Percentiles rank a stretch among this genome's conserved stretches.
phyloP scores from a whole-genome alignment of 1,284 basidiomycete genomes.

The Chiua sp. region DNA sequence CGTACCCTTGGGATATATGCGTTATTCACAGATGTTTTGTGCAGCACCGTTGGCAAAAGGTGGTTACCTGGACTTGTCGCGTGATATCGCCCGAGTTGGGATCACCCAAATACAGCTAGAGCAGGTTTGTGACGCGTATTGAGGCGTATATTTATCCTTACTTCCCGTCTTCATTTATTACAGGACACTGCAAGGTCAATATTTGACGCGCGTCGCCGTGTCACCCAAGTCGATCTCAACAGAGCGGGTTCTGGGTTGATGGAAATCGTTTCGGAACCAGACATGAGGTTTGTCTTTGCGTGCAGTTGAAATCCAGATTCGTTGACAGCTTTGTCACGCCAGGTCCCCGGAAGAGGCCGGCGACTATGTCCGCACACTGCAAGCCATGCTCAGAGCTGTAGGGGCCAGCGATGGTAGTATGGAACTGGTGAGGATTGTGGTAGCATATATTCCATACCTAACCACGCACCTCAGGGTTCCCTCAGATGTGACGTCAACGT shows the following conservation, averaged over 20 bases:
- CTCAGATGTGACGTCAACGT: conserved; percentile 97
- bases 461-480: conserved; percentile 68
- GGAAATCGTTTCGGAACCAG: conserved; percentile 96
- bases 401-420: conserved; percentile 96
- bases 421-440: conserved; percentile 77
- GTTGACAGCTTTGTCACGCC: not conserved
- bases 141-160: not conserved
- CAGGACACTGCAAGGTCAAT: conserved; percentile 97
- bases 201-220: conserved; percentile 58
- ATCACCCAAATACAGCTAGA: conserved; percentile 97
- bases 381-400: conserved; percentile 81
- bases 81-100: conserved; percentile 60
- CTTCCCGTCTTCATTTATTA: conserved; percentile 1
- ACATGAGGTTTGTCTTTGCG: conserved; percentile 67
- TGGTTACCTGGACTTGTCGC: conserved; percentile 64
- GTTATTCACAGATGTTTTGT: not conserved
- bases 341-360: conserved; percentile 93
- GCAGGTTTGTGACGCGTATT: conserved; percentile 78
- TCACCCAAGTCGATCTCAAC: conserved; percentile 86
- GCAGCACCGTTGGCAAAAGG: conserved; percentile 80
- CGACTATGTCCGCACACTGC: conserved; percentile 86
- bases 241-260: conserved; percentile 90
- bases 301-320: conserved; percentile 10
- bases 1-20: not conserved
- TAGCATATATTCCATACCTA: not conserved